These are phyloP conservation scores for Voacanga thouarsii DNA, from an alignment of 257 asterid species.

Conservation along the genomic window DNA sequence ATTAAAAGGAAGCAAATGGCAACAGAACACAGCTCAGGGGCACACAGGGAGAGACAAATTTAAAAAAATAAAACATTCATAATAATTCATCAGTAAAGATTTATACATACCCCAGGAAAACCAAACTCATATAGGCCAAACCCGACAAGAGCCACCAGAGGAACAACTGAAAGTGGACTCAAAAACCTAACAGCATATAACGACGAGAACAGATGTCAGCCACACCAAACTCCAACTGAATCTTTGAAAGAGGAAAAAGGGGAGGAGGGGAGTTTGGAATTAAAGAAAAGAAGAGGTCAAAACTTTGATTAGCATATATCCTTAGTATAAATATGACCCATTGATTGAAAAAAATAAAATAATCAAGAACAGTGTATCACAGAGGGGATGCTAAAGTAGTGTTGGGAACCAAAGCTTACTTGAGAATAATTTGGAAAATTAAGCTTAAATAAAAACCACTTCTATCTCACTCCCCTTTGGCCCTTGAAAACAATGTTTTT, in stretches of 20 bases:
- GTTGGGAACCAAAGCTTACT: not conserved
- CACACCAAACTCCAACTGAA: not conserved
- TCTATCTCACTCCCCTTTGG: not conserved
- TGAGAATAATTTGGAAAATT: no score
- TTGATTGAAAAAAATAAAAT: not conserved
- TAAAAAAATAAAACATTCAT: not conserved
- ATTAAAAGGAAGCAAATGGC: not conserved
- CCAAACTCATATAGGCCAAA: constrained; percentile 77
- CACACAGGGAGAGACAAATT: not conserved
- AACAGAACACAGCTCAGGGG: not conserved
- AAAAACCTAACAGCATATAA: constrained; percentile 35
- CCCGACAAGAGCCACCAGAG: constrained; percentile 69
- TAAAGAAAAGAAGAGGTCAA: no score
- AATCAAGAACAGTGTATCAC: not conserved
- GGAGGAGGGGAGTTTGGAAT: no score
- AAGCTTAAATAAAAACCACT: not conserved
- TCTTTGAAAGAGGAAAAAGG: not conserved
- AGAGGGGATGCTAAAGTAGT: not conserved
- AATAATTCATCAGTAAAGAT: not conserved
- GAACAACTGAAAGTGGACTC: constrained; percentile 81
- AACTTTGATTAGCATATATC: no score
- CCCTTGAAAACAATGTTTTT: no score
- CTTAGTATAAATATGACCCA: no score
- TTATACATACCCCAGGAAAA: constrained; percentile 67
- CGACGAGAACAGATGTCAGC: constrained; percentile 4